These are phyloP conservation scores for Phytopythium helicoides DNA, from an alignment of 352 stramenopile species.

Conservation along the genomic window DNA sequence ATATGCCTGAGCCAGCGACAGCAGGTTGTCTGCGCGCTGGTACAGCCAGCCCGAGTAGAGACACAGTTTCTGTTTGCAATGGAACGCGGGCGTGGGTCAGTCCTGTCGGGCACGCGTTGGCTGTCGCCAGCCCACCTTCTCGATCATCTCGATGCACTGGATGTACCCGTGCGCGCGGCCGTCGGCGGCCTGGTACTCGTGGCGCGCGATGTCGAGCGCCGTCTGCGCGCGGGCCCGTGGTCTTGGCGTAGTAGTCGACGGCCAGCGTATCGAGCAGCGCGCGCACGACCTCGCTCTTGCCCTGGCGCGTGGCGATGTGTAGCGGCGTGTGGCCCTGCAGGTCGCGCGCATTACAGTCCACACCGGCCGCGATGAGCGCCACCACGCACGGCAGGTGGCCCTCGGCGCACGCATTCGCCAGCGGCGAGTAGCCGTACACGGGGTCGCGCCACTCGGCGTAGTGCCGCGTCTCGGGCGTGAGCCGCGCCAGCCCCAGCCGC, in stretches of 20 bases:
- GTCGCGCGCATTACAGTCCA: conserved; percentile 59
- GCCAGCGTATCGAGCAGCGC: conserved; percentile 50
- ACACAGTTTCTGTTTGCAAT: conserved; percentile 56
- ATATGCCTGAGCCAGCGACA: conserved; percentile 74
- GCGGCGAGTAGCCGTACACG: conserved; percentile 57
- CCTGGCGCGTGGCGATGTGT: conserved; percentile 52
- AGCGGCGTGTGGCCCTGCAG: conserved; percentile 62
- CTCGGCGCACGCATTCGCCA: conserved; percentile 55
- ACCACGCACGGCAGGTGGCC: conserved; percentile 66
- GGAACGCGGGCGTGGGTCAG: not conserved
- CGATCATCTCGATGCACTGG: conserved; percentile 74
- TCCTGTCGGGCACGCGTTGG: not conserved
- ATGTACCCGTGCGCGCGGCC: conserved; percentile 37
- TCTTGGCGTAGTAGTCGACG: conserved; percentile 58
- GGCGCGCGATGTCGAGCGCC: conserved; percentile 65
- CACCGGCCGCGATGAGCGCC: conserved; percentile 49
- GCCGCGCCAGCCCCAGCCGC: conserved; percentile 38
- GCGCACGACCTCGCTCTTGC: conserved; percentile 69
- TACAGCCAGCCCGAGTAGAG: conserved; percentile 83
- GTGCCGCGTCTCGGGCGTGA: conserved; percentile 56
- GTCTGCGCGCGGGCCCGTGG: conserved; percentile 50
- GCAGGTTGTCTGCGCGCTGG: conserved; percentile 75
- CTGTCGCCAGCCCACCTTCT: conserved; percentile 44
- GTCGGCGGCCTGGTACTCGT: conserved; percentile 44
- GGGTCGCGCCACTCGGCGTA: conserved; percentile 75